These are phyloP conservation scores for Globisporangium uncinulatum DNA, from an alignment of 352 stramenopile genomes.

Conservation along the genomic window DNA sequence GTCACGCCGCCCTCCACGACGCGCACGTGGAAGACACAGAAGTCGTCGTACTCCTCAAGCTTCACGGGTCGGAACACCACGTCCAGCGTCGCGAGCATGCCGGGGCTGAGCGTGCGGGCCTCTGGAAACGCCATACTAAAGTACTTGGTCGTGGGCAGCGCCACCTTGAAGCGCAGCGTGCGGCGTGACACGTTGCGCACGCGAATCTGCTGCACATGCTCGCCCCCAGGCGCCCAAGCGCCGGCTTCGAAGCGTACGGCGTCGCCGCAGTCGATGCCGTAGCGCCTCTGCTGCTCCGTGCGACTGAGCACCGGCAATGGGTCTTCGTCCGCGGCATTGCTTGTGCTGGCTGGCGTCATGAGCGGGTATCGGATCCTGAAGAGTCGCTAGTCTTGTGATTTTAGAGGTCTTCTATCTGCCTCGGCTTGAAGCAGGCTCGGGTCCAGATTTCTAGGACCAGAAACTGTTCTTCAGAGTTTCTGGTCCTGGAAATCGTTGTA, in stretches of 20 bases:
- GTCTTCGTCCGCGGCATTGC: not conserved
- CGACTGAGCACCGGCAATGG: conserved; percentile 56
- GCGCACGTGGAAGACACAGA: conserved; percentile 85
- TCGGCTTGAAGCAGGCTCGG: too few species aligned
- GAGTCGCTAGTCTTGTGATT: too few species aligned
- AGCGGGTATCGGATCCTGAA: too few species aligned
- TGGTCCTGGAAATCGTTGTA: too few species aligned
- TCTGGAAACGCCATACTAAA: conserved; percentile 94
- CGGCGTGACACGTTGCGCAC: conserved; percentile 89
- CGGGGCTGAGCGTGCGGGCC: conserved; percentile 82
- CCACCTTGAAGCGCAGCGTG: conserved; percentile 91
- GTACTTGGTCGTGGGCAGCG: conserved; percentile 89
- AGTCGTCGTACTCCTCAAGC: conserved; percentile 90
- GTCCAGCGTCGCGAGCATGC: conserved; percentile 81
- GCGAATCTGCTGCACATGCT: conserved; percentile 87
- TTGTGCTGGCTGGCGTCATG: too few species aligned
- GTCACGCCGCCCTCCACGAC: conserved; percentile 74
- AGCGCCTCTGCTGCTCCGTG: conserved; percentile 67
- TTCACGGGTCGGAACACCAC: conserved; percentile 89
- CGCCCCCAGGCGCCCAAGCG: conserved; percentile 86
- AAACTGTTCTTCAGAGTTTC: too few species aligned
- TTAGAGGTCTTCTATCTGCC: too few species aligned
- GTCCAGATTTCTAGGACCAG: too few species aligned
- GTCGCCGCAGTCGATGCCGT: conserved; percentile 80
- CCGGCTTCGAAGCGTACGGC: conserved; percentile 84